These are phyloP conservation scores for Vaccinium vitisidaea DNA, from an alignment of 148 eudicot genomes.

Conservation along the genomic window DNA sequence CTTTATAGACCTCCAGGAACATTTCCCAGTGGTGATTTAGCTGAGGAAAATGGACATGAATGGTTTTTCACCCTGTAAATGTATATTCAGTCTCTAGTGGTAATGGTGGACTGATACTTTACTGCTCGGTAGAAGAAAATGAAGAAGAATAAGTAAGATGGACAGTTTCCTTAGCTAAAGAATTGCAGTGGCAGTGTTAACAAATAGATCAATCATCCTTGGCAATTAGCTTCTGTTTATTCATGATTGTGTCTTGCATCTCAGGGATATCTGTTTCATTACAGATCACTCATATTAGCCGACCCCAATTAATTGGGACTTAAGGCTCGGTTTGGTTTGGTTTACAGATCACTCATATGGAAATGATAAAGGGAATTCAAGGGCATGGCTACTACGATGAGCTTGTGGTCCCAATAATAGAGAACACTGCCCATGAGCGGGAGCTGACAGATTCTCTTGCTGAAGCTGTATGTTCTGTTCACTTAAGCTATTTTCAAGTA, in stretches of 20 bases:
- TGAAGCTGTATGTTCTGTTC: conserved; percentile 64
- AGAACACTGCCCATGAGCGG: conserved; percentile 88
- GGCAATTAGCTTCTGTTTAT: background rate
- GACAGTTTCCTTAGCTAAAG: background rate
- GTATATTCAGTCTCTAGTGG: background rate
- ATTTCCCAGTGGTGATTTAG: background rate
- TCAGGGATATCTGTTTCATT: background rate
- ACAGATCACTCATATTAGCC: conserved; percentile 80
- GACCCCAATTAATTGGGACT: too few relatives aligned
- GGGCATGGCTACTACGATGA: conserved; percentile 99
- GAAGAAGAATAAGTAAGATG: conserved; percentile 1
- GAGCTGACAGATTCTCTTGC: conserved; percentile 95
- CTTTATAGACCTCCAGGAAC: background rate
- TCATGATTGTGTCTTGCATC: background rate
- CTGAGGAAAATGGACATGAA: background rate
- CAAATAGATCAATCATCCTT: background rate
- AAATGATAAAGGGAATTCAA: conserved; percentile 98
- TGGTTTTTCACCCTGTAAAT: background rate
- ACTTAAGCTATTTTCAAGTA: background rate
- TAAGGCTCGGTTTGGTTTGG: too few relatives aligned
- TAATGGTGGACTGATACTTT: background rate
- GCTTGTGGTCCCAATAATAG: conserved; percentile 94
- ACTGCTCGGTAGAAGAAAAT: background rate
- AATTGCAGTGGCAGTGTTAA: background rate
- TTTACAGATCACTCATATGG: conserved; percentile 94